phyloP scores from a whole-genome alignment of 2,329 filamentous ascomycete genomes.

The Alternaria conjuncta region DNA sequence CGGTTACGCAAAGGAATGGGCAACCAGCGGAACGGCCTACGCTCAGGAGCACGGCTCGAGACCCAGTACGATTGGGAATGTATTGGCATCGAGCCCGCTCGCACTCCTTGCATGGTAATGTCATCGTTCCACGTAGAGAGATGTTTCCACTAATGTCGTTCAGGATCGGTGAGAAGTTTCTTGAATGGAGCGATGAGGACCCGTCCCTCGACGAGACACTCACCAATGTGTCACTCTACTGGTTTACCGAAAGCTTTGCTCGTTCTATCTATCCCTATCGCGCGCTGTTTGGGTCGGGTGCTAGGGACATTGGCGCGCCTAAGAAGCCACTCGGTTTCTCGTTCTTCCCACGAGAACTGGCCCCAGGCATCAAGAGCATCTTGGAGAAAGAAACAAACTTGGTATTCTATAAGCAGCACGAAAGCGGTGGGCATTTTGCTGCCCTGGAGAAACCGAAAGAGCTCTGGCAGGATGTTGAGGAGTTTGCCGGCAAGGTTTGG shows the following conservation, averaged over 20 bases:
- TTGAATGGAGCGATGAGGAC: slow-evolving; percentile 60
- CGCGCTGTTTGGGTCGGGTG: slow-evolving; percentile 22
- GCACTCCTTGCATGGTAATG: slow-evolving; percentile 62
- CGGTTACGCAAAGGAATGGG: slow-evolving; percentile 40
- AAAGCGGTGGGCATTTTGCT: slow-evolving; percentile 63
- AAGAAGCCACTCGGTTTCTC: slow-evolving; percentile 54
- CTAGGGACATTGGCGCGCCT: background rate
- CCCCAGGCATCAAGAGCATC: slow-evolving; percentile 47
- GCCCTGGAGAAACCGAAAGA: slow-evolving; percentile 54
- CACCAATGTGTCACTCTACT: slow-evolving; percentile 61
- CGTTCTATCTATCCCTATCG: slow-evolving; percentile 60
- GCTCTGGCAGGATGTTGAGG: slow-evolving; percentile 55
- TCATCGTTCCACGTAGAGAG: background rate
- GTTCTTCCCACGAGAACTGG: slow-evolving; percentile 54
- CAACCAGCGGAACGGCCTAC: slow-evolving; percentile 57
- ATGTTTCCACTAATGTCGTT: background rate
- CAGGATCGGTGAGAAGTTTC: slow-evolving; percentile 63
- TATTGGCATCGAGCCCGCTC: slow-evolving; percentile 61
- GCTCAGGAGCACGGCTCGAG: slow-evolving; percentile 60
- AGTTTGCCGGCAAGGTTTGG: slow-evolving; percentile 51
- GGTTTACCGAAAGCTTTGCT: slow-evolving; percentile 58
- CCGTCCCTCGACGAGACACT: slow-evolving; percentile 55
- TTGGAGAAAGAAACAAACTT: slow-evolving; percentile 48
- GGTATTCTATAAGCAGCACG: slow-evolving; percentile 49
- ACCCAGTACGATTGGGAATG: slow-evolving; percentile 64